Conservation (phyloP, 805 yeast genomes). For the Debaryomyces castellii region DNA sequence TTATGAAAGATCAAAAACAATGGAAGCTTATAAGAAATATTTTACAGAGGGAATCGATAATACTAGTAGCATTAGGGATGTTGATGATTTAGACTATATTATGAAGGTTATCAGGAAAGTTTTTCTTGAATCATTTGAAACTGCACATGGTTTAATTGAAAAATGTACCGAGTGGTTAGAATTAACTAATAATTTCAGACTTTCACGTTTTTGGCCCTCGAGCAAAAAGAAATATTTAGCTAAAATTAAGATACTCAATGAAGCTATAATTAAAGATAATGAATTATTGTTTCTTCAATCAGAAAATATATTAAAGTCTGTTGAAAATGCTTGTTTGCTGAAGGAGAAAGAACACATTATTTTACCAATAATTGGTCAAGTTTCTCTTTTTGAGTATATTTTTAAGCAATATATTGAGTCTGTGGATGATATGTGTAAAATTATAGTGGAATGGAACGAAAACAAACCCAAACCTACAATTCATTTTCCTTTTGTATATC, state of each 20-base stretch:
- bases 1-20: slow-evolving; percentile 1
- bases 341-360: slow-evolving; percentile 1
- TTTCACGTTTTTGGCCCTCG: slow-evolving; percentile 14
- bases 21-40: slow-evolving; percentile 3
- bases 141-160: slow-evolving; percentile 15
- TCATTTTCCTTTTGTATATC: not conserved
- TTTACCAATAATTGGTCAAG: slow-evolving; percentile 4
- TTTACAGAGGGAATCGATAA: not conserved
- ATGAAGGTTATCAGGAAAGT: slow-evolving; percentile 17
- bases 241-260: slow-evolving; percentile 15
- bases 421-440: not conserved
- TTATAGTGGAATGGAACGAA: slow-evolving; percentile 1
- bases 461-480: not conserved
- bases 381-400: slow-evolving; percentile 1
- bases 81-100: slow-evolving; percentile 25
- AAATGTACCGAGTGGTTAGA: slow-evolving; percentile 22
- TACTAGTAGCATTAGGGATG: slow-evolving; percentile 7
- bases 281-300: slow-evolving; percentile 8
- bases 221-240: slow-evolving; percentile 7
- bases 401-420: not conserved
- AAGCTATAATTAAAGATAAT: slow-evolving; percentile 11
- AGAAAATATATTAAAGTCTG: slow-evolving; percentile 2
- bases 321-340: slow-evolving; percentile 1
- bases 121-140: slow-evolving; percentile 15
- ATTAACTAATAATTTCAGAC: slow-evolving; percentile 28